phyloP scores from a whole-genome alignment of 78 protist species.

The Diacronema lutheri region DNA sequence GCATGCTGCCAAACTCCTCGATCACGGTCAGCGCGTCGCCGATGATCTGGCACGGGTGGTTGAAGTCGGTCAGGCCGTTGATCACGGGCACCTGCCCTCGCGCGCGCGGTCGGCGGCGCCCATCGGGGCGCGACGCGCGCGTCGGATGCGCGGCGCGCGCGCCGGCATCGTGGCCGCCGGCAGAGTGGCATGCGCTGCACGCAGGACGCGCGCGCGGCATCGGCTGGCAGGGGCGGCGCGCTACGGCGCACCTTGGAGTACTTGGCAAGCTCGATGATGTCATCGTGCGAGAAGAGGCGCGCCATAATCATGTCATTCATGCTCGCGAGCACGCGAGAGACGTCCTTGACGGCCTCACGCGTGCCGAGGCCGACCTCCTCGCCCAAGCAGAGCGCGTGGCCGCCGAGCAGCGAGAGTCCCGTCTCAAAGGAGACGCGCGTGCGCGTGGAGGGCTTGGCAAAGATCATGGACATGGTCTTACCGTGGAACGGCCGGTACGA shows the following conservation, averaged over 20 bases:
- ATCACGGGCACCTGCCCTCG: neutral
- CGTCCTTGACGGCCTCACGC: conserved; percentile 23
- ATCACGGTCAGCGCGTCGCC: conserved; percentile 12
- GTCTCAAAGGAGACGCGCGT: conserved; percentile 16
- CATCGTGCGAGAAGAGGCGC: neutral
- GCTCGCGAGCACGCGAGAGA: neutral
- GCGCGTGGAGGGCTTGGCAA: neutral
- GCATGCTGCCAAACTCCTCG: neutral
- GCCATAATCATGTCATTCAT: conserved; percentile 15
- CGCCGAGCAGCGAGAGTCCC: conserved; percentile 1
- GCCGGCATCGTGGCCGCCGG: no score
- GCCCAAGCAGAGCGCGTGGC: conserved; percentile 11
- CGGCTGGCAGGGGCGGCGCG: no score
- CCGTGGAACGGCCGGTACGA: neutral
- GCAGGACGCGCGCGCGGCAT: no score
- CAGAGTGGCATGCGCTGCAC: no score
- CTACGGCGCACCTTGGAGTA: neutral
- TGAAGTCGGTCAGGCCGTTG: conserved; percentile 19
- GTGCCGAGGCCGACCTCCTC: conserved; percentile 14
- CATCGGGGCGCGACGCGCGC: no score
- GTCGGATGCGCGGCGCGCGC: no score
- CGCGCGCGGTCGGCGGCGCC: no score
- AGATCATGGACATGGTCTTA: neutral
- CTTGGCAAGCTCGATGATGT: conserved; percentile 17
- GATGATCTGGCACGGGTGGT: conserved; percentile 29